Evolutionary conservation across 805 yeast genomes (phyloP).

Genomic region (Hanseniaspora meyeri): DNA sequence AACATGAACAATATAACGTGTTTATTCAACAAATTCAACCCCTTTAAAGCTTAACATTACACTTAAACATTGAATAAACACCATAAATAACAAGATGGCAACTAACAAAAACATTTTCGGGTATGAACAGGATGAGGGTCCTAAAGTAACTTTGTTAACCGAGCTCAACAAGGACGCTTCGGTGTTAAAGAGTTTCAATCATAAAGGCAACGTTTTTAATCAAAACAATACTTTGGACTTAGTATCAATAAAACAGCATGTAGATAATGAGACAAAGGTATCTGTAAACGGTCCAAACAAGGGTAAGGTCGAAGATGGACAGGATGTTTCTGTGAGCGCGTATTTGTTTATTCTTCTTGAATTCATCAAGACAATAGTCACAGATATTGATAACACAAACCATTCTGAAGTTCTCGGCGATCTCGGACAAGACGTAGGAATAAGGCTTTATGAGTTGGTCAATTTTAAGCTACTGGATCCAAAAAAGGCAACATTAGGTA

Average conservation of each 20-base stretch:
- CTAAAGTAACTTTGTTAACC: neutral
- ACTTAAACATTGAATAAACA: neutral
- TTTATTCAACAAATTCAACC: neutral
- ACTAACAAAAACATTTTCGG: constrained; percentile 1
- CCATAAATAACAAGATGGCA: neutral
- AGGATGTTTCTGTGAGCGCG: constrained; percentile 54
- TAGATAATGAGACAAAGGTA: neutral
- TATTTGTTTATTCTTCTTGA: constrained; percentile 63
- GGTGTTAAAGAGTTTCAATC: neutral
- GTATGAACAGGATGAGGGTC: constrained; percentile 3
- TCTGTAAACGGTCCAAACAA: neutral
- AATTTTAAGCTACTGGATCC: constrained; percentile 25
- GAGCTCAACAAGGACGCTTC: constrained; percentile 3
- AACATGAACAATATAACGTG: neutral
- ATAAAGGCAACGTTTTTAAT: constrained; percentile 1
- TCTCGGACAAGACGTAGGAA: constrained; percentile 69
- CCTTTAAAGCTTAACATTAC: neutral
- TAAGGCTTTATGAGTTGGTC: constrained; percentile 50
- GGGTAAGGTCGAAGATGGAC: neutral
- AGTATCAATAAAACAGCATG: neutral
- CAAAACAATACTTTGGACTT: neutral
- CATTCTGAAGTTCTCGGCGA: constrained; percentile 49
- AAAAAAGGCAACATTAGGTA: constrained; percentile 13
- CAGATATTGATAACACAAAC: constrained; percentile 39
- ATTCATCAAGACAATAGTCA: constrained; percentile 47